These are phyloP conservation scores for Fusarium equiseti DNA, from an alignment of 2,329 filamentous ascomycete genomes.

Conservation along the genomic window DNA sequence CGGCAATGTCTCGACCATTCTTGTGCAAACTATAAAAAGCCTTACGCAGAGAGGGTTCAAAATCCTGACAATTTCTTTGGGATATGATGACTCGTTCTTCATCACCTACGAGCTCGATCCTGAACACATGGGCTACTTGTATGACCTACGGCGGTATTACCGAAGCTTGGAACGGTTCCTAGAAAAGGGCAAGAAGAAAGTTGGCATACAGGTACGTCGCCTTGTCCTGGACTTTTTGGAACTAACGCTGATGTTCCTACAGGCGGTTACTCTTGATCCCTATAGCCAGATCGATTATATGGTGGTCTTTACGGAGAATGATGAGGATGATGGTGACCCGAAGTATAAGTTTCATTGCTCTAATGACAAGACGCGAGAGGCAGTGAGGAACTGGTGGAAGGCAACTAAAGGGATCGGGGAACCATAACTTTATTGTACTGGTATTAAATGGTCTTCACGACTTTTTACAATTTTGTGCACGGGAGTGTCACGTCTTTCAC, in stretches of 20 bases:
- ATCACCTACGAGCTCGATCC: neutral
- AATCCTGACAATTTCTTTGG: neutral
- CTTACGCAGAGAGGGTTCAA: neutral
- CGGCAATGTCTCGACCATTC: neutral
- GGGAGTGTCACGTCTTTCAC: neutral
- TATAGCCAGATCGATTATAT: neutral
- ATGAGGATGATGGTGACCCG: neutral
- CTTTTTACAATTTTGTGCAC: neutral
- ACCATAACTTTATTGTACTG: rapidly evolving
- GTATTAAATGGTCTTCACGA: neutral
- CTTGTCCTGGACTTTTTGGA: rapidly evolving
- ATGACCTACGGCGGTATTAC: neutral
- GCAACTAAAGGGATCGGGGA: neutral
- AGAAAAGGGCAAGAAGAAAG: neutral
- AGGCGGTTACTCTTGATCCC: neutral
- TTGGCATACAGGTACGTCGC: neutral
- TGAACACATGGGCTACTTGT: neutral
- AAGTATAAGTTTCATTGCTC: neutral
- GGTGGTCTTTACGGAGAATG: neutral
- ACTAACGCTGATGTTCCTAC: neutral
- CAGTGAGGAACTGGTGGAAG: neutral
- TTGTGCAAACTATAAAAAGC: neutral
- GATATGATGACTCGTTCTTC: neutral
- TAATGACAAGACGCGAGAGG: neutral
- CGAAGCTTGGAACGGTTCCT: neutral